A percentile compares a stretch with the other conserved stretches of the same genome.
These are phyloP conservation scores for Nemania serpens DNA, from an alignment of 2,329 filamentous ascomycete species.

Conservation along the genomic window DNA sequence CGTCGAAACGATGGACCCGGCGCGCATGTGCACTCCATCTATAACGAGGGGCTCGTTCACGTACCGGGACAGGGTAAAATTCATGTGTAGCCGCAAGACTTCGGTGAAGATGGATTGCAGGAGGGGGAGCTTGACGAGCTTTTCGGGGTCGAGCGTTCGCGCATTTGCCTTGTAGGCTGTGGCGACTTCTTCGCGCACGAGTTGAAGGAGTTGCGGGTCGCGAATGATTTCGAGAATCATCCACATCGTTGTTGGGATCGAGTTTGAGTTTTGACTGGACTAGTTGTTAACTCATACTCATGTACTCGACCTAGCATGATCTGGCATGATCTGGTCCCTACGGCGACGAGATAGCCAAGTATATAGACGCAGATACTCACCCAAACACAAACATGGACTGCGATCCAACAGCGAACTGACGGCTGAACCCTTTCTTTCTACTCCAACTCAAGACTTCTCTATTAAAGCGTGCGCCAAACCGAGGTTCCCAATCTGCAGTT, in stretches of 20 bases:
- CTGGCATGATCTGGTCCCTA: too few relatives aligned
- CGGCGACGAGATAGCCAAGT: too few relatives aligned
- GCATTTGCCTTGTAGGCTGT: not conserved
- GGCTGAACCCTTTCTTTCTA: conserved; percentile 12
- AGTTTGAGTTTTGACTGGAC: conserved; percentile 1
- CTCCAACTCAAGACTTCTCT: conserved; percentile 12
- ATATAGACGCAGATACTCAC: not conserved
- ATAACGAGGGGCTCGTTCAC: not conserved
- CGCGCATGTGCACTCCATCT: not conserved
- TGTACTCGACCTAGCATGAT: not conserved
- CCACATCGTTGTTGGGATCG: conserved; percentile 11
- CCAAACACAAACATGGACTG: not conserved
- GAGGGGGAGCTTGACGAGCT: not conserved
- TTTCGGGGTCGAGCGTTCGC: not conserved
- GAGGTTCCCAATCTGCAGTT: conserved; percentile 14
- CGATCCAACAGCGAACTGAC: not conserved
- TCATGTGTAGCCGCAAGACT: not conserved
- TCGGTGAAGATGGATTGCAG: not conserved
- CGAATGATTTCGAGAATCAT: conserved; percentile 15
- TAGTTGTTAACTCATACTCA: not conserved
- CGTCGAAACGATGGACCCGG: not conserved
- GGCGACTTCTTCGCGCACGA: conserved; percentile 2
- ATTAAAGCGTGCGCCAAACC: conserved; percentile 10
- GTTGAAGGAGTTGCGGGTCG: not conserved
- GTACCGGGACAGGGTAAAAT: not conserved